A percentile compares a stretch with the other conserved stretches of the same genome.
These are phyloP conservation scores for Arachnomyces sp. DNA, from an alignment of 2,329 filamentous ascomycete species.

Conservation along the genomic window DNA sequence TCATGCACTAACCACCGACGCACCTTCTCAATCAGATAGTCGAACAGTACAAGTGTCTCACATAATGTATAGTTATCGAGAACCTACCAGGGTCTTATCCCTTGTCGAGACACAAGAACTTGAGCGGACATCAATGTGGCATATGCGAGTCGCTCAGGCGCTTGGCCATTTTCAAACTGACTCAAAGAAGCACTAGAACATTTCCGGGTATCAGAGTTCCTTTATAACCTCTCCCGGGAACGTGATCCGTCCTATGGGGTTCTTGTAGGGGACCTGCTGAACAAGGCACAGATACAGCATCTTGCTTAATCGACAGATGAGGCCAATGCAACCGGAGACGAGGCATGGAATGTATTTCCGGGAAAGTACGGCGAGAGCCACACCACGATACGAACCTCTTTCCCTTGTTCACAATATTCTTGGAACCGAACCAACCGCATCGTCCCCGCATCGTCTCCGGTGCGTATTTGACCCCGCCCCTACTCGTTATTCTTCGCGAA, in stretches of 20 bases:
- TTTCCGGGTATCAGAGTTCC: background rate
- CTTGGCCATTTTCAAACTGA: background rate
- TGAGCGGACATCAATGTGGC: background rate
- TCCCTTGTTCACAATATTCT: constrained; percentile 1
- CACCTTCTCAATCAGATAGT: no score
- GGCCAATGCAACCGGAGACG: background rate
- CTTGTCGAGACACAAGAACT: background rate
- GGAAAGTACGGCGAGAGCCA: background rate
- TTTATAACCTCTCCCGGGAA: background rate
- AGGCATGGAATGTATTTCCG: background rate
- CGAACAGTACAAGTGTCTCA: no score
- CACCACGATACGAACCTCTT: background rate
- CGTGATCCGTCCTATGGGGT: background rate
- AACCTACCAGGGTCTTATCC: background rate
- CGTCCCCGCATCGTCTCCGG: no score
- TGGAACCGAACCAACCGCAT: constrained; percentile 2
- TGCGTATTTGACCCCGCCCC: background rate
- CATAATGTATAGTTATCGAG: no score
- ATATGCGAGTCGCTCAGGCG: background rate
- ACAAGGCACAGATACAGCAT: constrained; percentile 3
- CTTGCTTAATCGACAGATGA: background rate
- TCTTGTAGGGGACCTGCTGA: background rate
- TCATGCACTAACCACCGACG: no score
- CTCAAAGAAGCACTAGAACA: constrained; percentile 1
- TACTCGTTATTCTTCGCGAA: background rate